Evolutionary conservation across 345 rosid species (phyloP).

Genomic region (Citrus mangshanensis): DNA sequence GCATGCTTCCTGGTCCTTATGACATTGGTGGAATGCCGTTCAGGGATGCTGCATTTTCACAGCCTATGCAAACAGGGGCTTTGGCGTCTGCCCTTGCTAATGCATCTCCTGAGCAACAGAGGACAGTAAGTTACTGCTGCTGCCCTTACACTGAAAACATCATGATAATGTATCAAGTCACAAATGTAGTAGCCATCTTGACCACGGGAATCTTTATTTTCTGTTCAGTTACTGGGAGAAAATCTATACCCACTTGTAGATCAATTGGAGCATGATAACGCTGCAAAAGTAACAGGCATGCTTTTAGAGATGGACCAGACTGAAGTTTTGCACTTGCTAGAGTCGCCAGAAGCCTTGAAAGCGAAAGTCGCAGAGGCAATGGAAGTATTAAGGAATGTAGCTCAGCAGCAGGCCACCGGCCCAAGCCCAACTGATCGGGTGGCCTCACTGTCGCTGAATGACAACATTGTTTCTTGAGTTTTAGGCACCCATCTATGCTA

Average conservation of each 20-base stretch:
- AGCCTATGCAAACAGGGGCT: constrained; percentile 52
- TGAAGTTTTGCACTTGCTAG: constrained; percentile 67
- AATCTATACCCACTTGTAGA: constrained; percentile 71
- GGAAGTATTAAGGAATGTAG: constrained; percentile 64
- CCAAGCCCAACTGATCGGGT: constrained; percentile 48
- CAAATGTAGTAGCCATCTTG: background rate
- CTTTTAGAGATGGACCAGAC: constrained; percentile 84
- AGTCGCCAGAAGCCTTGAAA: constrained; percentile 75
- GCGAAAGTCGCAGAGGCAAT: constrained; percentile 72
- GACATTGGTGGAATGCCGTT: constrained; percentile 60
- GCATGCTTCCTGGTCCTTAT: constrained; percentile 69
- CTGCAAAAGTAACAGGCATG: constrained; percentile 84
- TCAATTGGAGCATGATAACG: constrained; percentile 63
- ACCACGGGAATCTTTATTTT: background rate
- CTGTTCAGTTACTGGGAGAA: constrained; percentile 62
- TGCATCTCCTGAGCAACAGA: constrained; percentile 65
- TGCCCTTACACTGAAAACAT: too few relatives aligned
- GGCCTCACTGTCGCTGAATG: constrained; percentile 59
- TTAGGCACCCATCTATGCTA: background rate
- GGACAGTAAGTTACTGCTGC: constrained; percentile 46
- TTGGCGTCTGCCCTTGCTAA: constrained; percentile 73
- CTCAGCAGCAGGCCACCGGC: constrained; percentile 31
- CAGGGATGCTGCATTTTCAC: constrained; percentile 48
- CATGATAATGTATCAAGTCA: background rate
- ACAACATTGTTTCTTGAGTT: constrained; percentile 39